These are phyloP conservation scores for Zarea fungicola DNA, from an alignment of 2,329 filamentous ascomycete species.

Conservation along the genomic window DNA sequence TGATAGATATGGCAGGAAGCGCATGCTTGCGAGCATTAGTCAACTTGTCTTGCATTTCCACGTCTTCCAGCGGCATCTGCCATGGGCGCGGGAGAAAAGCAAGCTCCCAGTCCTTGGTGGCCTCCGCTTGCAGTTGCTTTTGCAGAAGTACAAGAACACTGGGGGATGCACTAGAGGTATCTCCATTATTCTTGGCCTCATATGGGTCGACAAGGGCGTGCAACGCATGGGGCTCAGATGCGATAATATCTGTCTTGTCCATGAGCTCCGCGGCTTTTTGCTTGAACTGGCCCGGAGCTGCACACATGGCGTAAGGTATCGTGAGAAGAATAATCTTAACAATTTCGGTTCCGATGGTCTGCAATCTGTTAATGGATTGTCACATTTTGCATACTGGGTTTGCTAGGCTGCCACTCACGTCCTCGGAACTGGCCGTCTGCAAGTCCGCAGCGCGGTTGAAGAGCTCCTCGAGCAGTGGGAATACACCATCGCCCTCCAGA, in stretches of 20 bases:
- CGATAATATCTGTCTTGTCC: constrained; percentile 92
- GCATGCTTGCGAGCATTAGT: constrained; percentile 64
- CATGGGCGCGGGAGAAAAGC: constrained; percentile 63
- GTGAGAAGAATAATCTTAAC: constrained; percentile 96
- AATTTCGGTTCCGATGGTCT: constrained; percentile 74
- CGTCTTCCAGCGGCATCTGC: constrained; percentile 57
- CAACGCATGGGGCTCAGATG: constrained; percentile 77
- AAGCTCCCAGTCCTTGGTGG: constrained; percentile 69
- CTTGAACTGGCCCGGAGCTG: constrained; percentile 63
- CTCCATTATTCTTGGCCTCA: constrained; percentile 56
- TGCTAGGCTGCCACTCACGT: constrained; percentile 55
- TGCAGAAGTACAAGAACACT: constrained; percentile 80
- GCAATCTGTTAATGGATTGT: background rate
- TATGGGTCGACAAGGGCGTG: constrained; percentile 86
- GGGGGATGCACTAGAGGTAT: constrained; percentile 55
- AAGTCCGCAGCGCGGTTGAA: constrained; percentile 87
- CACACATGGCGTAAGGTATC: constrained; percentile 81
- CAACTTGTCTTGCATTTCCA: constrained; percentile 55
- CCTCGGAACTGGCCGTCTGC: constrained; percentile 87
- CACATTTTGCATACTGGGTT: background rate
- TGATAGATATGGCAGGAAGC: constrained; percentile 71
- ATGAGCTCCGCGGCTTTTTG: constrained; percentile 73
- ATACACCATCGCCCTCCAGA: constrained; percentile 79
- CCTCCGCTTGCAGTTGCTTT: constrained; percentile 76
- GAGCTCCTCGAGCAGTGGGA: constrained; percentile 80